These are phyloP conservation scores for Neurospora discreta DNA, from an alignment of 495 filamentous ascomycete species.

Conservation along the genomic window DNA sequence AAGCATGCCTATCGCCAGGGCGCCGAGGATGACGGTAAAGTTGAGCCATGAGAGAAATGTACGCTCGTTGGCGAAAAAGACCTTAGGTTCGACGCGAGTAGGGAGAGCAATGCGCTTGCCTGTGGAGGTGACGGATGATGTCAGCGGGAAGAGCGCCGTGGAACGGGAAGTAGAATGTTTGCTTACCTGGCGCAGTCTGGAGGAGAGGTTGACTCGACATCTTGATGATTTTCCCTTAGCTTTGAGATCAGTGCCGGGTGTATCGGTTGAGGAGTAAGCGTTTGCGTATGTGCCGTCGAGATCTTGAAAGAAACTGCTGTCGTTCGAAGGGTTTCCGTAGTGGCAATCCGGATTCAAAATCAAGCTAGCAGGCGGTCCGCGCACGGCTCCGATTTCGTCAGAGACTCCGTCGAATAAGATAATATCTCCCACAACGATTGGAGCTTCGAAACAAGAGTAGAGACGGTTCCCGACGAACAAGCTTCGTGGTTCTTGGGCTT, in stretches of 20 bases:
- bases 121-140: conserved; percentile 17
- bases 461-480: background rate
- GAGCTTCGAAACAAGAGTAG: background rate
- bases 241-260: background rate
- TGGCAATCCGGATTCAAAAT: background rate
- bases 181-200: conserved; percentile 65
- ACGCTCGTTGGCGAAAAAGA: conserved; percentile 99
- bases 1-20: conserved; percentile 86
- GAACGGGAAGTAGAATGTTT: background rate
- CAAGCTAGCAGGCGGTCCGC: background rate
- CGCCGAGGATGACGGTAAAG: conserved; percentile 95
- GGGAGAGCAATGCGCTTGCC: conserved; percentile 98
- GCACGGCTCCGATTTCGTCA: background rate
- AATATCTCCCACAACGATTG: background rate
- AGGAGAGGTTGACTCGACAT: conserved; percentile 98
- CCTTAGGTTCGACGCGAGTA: conserved; percentile 95
- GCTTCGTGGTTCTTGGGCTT: background rate
- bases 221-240: conserved; percentile 4
- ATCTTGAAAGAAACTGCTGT: background rate
- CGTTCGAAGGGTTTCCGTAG: background rate
- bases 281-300: background rate
- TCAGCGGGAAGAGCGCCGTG: conserved; percentile 4
- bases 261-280: background rate
- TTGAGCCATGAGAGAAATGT: conserved; percentile 99
- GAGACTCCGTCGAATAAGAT: background rate